Conservation (phyloP, 805 yeast species). For the Wickerhamiella galacta region DNA sequence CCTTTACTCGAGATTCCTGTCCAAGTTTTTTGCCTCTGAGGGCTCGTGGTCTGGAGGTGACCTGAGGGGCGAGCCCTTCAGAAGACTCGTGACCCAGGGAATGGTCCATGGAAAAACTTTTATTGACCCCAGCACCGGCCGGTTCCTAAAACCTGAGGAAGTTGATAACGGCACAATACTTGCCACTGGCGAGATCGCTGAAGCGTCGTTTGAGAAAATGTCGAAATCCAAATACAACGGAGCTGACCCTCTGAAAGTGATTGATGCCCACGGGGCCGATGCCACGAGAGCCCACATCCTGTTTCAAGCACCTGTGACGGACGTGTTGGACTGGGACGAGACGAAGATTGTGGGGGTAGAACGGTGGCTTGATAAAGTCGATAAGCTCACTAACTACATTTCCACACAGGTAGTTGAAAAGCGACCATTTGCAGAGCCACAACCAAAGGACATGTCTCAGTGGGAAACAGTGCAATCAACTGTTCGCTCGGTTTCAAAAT, state of each 20-base stretch:
- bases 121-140: slow-evolving; percentile 50
- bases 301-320: slow-evolving; percentile 80
- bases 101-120: slow-evolving; percentile 93
- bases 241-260: slow-evolving; percentile 71
- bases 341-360: slow-evolving; percentile 70
- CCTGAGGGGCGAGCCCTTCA: slow-evolving; percentile 63
- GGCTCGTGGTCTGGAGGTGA: slow-evolving; percentile 53
- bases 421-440: slow-evolving; percentile 10
- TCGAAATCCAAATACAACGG: slow-evolving; percentile 93
- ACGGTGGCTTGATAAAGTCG: slow-evolving; percentile 62
- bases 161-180: slow-evolving; percentile 27
- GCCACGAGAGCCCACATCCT: slow-evolving; percentile 85
- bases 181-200: slow-evolving; percentile 35
- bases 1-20: slow-evolving; percentile 67
- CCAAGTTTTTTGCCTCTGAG: slow-evolving; percentile 54
- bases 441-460: slow-evolving; percentile 33
- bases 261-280: slow-evolving; percentile 71
- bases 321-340: slow-evolving; percentile 81
- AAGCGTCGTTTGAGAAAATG: slow-evolving; percentile 71
- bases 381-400: slow-evolving; percentile 15
- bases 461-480: slow-evolving; percentile 40
- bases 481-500: slow-evolving; percentile 34
- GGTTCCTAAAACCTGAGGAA: slow-evolving; percentile 69
- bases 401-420: background rate
- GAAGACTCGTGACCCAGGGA: slow-evolving; percentile 74